A percentile compares a stretch with the other conserved stretches of the same genome.
These are phyloP conservation scores for Hypoxylon sp. DNA, from an alignment of 2,329 filamentous ascomycete species.

Conservation along the genomic window DNA sequence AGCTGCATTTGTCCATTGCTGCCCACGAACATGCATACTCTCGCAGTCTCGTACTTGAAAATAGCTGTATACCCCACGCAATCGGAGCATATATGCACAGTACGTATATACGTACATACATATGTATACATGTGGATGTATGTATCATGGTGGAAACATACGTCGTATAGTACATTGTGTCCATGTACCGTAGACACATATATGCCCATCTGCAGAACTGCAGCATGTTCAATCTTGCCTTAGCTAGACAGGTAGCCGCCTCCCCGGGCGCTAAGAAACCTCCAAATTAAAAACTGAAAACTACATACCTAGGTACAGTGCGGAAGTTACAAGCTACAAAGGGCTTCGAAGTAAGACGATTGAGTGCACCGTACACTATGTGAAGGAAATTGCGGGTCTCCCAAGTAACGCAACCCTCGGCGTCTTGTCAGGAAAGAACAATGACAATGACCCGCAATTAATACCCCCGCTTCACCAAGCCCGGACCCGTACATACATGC, in stretches of 20 bases:
- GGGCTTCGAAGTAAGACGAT: conserved; percentile 16
- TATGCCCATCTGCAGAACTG: conserved; percentile 9
- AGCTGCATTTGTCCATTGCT: conserved; percentile 37
- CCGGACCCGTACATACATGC: conserved; percentile 11
- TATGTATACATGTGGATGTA: conserved; percentile 12
- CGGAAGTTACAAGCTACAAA: neutral
- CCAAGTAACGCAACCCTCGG: conserved; percentile 58
- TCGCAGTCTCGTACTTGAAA: conserved; percentile 19
- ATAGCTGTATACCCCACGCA: conserved; percentile 18
- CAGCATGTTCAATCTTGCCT: conserved; percentile 53
- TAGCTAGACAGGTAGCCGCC: conserved; percentile 33
- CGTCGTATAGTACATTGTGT: too few species aligned
- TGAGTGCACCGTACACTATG: neutral
- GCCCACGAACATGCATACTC: conserved; percentile 16
- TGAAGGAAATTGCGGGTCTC: conserved; percentile 51
- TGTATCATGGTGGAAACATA: too few species aligned
- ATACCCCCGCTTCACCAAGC: conserved; percentile 43
- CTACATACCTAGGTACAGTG: too few species aligned
- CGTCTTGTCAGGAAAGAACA: conserved; percentile 42
- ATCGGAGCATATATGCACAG: conserved; percentile 1
- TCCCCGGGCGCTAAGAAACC: conserved; percentile 25
- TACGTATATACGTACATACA: conserved; percentile 19
- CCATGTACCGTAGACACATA: too few species aligned
- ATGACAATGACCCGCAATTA: conserved; percentile 39
- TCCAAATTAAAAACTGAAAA: neutral